Conservation (phyloP, 1,284 basidiomycete genomes). For the Psilocybe mexicana region DNA sequence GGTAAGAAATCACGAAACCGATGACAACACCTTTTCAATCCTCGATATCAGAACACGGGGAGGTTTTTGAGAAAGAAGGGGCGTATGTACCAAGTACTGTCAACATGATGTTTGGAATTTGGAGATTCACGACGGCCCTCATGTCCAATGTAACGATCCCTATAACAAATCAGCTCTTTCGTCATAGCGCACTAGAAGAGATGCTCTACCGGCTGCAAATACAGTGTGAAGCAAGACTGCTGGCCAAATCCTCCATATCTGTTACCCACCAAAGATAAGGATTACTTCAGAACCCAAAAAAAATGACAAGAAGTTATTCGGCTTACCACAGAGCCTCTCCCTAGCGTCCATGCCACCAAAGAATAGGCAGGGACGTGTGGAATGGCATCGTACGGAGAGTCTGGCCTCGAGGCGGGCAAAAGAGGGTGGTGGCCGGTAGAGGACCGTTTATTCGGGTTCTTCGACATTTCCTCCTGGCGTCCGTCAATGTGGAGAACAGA, state of each 20-base stretch:
- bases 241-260: conserved; percentile 71
- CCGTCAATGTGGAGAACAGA: not conserved
- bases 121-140: conserved; percentile 39
- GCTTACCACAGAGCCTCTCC: conserved; percentile 56
- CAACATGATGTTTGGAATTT: conserved; percentile 58
- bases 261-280: not conserved
- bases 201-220: conserved; percentile 51
- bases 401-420: conserved; percentile 27
- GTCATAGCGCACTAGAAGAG: not conserved
- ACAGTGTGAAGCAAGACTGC: conserved; percentile 61
- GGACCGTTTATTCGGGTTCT: conserved; percentile 18
- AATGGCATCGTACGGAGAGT: conserved; percentile 16
- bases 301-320: not conserved
- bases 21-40: conserved; percentile 56
- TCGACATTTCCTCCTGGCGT: not conserved
- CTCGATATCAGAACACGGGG: not conserved
- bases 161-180: conserved; percentile 17
- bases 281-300: not conserved
- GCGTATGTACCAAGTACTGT: conserved; percentile 51
- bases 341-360: conserved; percentile 57
- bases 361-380: conserved; percentile 31
- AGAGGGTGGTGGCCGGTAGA: conserved; percentile 24
- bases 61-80: not conserved
- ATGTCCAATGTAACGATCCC: conserved; percentile 49
- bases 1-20: conserved; percentile 71